These are phyloP conservation scores for Candida methanosorbosa DNA, from an alignment of 805 yeast species.

Conservation along the genomic window DNA sequence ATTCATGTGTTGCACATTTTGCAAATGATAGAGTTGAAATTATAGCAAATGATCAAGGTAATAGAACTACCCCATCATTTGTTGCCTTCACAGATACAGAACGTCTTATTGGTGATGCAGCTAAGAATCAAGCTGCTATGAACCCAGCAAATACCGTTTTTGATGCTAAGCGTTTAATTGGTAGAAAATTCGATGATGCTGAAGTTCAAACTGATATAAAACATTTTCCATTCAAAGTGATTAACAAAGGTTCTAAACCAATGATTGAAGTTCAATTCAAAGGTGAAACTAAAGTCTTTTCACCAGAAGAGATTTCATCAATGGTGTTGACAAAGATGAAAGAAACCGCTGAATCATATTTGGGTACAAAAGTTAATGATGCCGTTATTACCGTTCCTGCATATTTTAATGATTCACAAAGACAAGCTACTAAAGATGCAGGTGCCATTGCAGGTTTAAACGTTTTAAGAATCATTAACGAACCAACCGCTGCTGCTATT, in stretches of 20 bases:
- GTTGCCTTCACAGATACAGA: slow-evolving; percentile 92
- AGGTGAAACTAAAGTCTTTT: slow-evolving; percentile 85
- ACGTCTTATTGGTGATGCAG: slow-evolving; percentile 94
- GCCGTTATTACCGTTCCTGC: slow-evolving; percentile 86
- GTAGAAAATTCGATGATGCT: slow-evolving; percentile 81
- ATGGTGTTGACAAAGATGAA: slow-evolving; percentile 72
- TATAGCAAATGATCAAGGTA: slow-evolving; percentile 97
- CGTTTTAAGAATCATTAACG: slow-evolving; percentile 69
- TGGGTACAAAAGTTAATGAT: slow-evolving; percentile 44
- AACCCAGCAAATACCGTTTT: slow-evolving; percentile 88
- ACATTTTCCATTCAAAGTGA: slow-evolving; percentile 88
- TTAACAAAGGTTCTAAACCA: slow-evolving; percentile 82
- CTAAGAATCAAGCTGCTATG: slow-evolving; percentile 94
- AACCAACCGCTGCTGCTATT: slow-evolving; percentile 81
- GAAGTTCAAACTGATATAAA: slow-evolving; percentile 74
- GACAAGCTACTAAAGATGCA: slow-evolving; percentile 78
- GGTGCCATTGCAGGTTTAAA: slow-evolving; percentile 71
- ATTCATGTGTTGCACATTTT: slow-evolving; percentile 95
- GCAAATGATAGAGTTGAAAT: slow-evolving; percentile 89
- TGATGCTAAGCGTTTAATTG: slow-evolving; percentile 89
- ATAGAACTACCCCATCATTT: slow-evolving; percentile 94
- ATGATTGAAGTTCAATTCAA: slow-evolving; percentile 84
- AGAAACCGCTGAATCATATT: slow-evolving; percentile 51
- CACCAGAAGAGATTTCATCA: slow-evolving; percentile 92
- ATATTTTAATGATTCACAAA: slow-evolving; percentile 72